Conservation (phyloP, 2,329 filamentous ascomycete species). For the Emergomyces orientalis region DNA sequence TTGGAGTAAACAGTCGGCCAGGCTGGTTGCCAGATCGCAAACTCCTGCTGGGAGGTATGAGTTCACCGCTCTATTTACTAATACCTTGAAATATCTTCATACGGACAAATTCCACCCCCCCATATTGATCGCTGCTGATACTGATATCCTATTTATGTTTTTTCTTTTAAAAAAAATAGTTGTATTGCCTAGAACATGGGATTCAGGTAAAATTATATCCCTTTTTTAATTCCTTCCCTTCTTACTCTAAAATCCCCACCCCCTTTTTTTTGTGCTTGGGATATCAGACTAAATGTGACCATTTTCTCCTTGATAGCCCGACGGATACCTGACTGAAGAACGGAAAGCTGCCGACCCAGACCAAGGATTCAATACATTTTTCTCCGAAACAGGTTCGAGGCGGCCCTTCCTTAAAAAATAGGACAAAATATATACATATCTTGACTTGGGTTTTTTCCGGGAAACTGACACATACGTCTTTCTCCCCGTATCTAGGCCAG, state of each 20-base stretch:
- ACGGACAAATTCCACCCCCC: not conserved
- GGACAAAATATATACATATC: not conserved
- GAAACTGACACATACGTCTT: slow-evolving; percentile 3
- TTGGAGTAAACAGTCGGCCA: slow-evolving; percentile 68
- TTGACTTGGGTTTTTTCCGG: slow-evolving; percentile 9
- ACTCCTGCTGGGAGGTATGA: slow-evolving; percentile 99
- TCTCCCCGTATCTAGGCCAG: slow-evolving; percentile 53
- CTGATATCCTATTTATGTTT: slow-evolving; percentile 4
- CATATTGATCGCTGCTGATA: not conserved
- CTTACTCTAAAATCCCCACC: not conserved
- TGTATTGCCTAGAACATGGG: slow-evolving; percentile 99
- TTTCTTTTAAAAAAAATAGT: slow-evolving; percentile 57
- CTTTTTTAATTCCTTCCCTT: not conserved
- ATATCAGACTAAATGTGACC: slow-evolving; percentile 13
- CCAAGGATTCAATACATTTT: slow-evolving; percentile 99
- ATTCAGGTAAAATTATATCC: slow-evolving; percentile 64
- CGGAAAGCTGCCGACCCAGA: slow-evolving; percentile 88
- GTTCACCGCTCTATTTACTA: slow-evolving; percentile 16
- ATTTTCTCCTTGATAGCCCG: slow-evolving; percentile 56
- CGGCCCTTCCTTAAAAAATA: slow-evolving; percentile 3
- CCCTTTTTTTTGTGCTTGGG: not conserved
- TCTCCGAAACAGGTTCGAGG: slow-evolving; percentile 90
- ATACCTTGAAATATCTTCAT: not conserved
- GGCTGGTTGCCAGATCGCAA: slow-evolving; percentile 99
- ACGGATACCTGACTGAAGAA: slow-evolving; percentile 97